Conservation (phyloP, 768 basidiomycete species). For the Tulasnella sp. region DNA sequence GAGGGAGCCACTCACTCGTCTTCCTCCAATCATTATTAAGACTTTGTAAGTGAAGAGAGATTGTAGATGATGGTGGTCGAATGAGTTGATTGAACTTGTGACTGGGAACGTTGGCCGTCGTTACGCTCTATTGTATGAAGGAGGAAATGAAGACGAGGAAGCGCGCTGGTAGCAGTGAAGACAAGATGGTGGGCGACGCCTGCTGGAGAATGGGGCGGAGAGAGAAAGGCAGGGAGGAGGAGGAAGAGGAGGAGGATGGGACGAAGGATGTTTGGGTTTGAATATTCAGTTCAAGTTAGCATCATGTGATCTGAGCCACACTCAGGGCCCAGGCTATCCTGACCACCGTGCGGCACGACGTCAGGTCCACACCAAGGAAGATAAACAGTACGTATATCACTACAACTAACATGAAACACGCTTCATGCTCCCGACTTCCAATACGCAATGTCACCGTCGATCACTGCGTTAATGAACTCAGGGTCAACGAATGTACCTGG, state of each 20-base stretch:
- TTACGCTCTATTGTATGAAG: not conserved
- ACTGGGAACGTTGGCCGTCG: too few species aligned
- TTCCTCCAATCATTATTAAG: not conserved
- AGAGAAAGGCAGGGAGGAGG: not conserved
- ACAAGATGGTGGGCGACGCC: conserved; percentile 1
- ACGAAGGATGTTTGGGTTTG: not conserved
- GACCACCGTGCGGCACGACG: too few species aligned
- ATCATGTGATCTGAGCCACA: not conserved
- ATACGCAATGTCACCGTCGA: conserved; percentile 84
- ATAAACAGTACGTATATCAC: not conserved
- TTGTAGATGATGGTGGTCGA: not conserved
- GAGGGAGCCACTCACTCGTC: not conserved
- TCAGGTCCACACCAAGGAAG: too few species aligned
- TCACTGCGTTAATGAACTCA: conserved; percentile 37
- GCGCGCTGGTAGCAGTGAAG: not conserved
- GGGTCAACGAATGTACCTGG: not conserved
- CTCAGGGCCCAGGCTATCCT: not conserved
- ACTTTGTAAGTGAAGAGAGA: not conserved
- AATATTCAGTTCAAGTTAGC: not conserved
- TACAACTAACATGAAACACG: not conserved
- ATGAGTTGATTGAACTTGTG: too few species aligned
- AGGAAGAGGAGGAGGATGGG: not conserved
- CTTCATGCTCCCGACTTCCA: conserved; percentile 65
- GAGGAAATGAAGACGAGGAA: not conserved
- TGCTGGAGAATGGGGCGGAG: not conserved